Base-by-base conservation (phyloP, 805 yeast genomes). In the Yarrowia sp. region DNA sequence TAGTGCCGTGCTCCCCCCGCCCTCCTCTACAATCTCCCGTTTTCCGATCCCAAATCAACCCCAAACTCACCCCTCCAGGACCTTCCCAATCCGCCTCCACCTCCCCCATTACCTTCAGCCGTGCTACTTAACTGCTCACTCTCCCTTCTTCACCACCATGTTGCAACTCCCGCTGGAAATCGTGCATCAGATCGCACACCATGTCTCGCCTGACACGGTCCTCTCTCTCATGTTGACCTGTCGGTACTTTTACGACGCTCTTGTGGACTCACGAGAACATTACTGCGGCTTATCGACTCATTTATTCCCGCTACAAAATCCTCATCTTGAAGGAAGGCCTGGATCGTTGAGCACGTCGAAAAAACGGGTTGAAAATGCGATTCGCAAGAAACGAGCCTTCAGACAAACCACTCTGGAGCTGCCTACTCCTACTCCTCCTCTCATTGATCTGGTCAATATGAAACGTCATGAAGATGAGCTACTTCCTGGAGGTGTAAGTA, bases 281-380 rank as follows among this genome's bases (percentile, higher is more conserved):
- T 55, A 55, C 47, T 39, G 28, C 8, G 61, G 61, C 11, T 31
- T 55, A 8, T 55, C 47, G 9, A 41, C 38, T 7, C 61, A 41
- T 32, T 13, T 55, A 2, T 55, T 55, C 11, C 61, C 61, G 13
- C 38, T 55, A 5, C 61, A 55, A 9, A 41, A 55, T 11, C 61
- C 61, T 1, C 45, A 55, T 31, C 38, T 55, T 7, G 61, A 55
- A 4, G 61, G 43, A 3, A 10, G 61, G 8, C 61, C 61, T 9
- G 28, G 28, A 14, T 41, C 47, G 11, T 8, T 18, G 31, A 4
- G 7, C 31, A 3, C 47, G 3, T 28, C 61, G 3, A 55, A 55
- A 8, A 8, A 17, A 31, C 6, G 61, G 7, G 61, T 55, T 2
- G 61, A 55, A 13, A 31, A 33, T 3, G 47, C 45, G 1, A 31